These are phyloP conservation scores for Cyberlindnera saturnus DNA, from an alignment of 805 yeast genomes.

Conservation along the genomic window DNA sequence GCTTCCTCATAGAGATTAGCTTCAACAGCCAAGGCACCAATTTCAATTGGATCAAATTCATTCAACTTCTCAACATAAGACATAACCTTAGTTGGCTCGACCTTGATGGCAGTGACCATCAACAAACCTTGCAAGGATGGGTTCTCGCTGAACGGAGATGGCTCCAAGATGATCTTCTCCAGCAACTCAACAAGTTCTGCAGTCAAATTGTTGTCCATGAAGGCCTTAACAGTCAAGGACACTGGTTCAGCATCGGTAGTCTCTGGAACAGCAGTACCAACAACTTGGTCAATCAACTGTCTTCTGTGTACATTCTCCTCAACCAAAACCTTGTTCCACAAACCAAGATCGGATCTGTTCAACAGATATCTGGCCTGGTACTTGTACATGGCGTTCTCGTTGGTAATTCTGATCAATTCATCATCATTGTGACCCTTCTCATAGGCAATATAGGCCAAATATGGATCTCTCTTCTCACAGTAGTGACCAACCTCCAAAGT, in stretches of 20 bases:
- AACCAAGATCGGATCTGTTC: constrained; percentile 73
- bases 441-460: constrained; percentile 94
- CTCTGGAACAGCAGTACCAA: constrained; percentile 95
- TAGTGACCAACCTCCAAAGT: constrained; percentile 94
- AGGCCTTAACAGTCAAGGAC: constrained; percentile 88
- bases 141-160: constrained; percentile 94
- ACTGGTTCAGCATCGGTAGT: constrained; percentile 89
- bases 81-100: constrained; percentile 80
- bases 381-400: constrained; percentile 96
- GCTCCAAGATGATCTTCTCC: constrained; percentile 94
- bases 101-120: constrained; percentile 91
- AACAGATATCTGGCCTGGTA: constrained; percentile 97
- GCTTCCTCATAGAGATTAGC: constrained; percentile 91
- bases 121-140: constrained; percentile 91
- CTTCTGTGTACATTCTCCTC: constrained; percentile 82
- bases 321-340: constrained; percentile 77
- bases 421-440: constrained; percentile 91
- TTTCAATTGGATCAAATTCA: constrained; percentile 87
- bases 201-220: constrained; percentile 93
- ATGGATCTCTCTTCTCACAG: constrained; percentile 99
- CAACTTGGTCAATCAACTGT: constrained; percentile 87
- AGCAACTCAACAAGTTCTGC: constrained; percentile 88
- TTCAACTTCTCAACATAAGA: constrained; percentile 85
- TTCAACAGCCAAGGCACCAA: constrained; percentile 87
- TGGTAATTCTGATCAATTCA: constrained; percentile 86